Base-by-base conservation (phyloP, 2,329 filamentous ascomycete species). In the Hymenoscyphus linearis region DNA sequence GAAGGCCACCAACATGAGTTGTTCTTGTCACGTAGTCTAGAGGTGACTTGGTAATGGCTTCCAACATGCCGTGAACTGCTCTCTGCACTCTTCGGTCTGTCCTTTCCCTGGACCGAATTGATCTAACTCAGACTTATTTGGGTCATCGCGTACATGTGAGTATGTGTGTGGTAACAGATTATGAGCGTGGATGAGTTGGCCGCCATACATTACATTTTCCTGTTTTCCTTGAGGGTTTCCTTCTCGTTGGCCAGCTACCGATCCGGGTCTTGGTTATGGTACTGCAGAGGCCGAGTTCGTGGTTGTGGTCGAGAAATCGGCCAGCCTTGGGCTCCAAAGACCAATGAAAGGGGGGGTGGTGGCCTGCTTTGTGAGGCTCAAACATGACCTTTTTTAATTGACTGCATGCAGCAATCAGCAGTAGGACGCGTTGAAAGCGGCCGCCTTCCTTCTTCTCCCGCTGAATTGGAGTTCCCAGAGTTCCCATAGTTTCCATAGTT, bases 371-470 rank as follows among this genome's bases (percentile, higher is more conserved):
- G 22, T 55, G 52, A 55, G 52, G 58, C 58, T 55, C 52, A 44
- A 47, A 54, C 47, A 52, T 25, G 26, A n/a, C 31, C 34, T 34
- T 50, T 34, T 50, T 50, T 25, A 13, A 50, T 50, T 50, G 44
- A 10, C 44, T 50, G 44, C 44, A 25, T 50, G 44, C 44, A 50
- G 37, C 37, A 31, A 31, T 31, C 31, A 40, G 44, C 44, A 50
- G 27, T 55, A 16, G 58, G 58, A 60, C 58, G 58, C 58, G 58
- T 60, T 55, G 52, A 40, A 55, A 36, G 57, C 57, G 57, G 35
- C 57, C 57, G 44, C 44, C 44, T 50, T 50, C 44, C 44, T 50
- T 50, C 44, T 50, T 50, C 18, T 50, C 44, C 22, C 44, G 44
- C 25, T 50, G 18, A 22, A 25, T 50, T n/a, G 10, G n/a, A n/a